Evolutionary conservation across 257 asterid genomes (phyloP).

Genomic region (Agastache rugosa): DNA sequence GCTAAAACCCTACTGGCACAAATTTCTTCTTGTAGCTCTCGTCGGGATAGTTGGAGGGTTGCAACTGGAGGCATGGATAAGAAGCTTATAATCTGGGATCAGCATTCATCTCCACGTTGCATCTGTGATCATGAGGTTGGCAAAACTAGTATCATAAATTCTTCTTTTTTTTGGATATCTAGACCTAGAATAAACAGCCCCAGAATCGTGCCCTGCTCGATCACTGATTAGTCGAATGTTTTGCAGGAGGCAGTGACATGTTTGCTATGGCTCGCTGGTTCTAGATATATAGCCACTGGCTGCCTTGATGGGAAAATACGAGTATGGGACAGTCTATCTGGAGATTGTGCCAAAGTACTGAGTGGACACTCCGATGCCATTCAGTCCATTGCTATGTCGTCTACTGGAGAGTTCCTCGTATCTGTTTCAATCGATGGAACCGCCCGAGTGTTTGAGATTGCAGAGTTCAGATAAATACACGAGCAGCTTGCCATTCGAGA

Average conservation of each 20-base stretch:
- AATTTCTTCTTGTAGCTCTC: constrained; percentile 52
- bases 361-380: constrained; percentile 71
- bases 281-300: constrained; percentile 72
- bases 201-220: too few relatives aligned
- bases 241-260: constrained; percentile 72
- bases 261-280: constrained; percentile 70
- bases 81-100: constrained; percentile 90
- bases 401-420: constrained; percentile 63
- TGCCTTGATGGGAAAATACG: constrained; percentile 76
- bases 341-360: constrained; percentile 62
- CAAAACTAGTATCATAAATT: background rate
- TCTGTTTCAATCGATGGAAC: constrained; percentile 79
- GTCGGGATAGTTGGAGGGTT: constrained; percentile 61
- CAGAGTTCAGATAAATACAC: constrained; percentile 53
- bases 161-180: background rate
- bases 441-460: constrained; percentile 82
- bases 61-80: constrained; percentile 94
- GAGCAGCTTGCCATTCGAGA: background rate
- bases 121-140: constrained; percentile 83
- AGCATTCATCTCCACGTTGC: constrained; percentile 71
- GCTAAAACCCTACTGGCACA: constrained; percentile 32
- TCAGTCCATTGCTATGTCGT: constrained; percentile 66
- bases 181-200: background rate
- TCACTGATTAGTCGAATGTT: background rate
- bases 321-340: constrained; percentile 87